phyloP scores from a whole-genome alignment of 2,329 filamentous ascomycete species.

The Raffaelea ambrosiae region DNA sequence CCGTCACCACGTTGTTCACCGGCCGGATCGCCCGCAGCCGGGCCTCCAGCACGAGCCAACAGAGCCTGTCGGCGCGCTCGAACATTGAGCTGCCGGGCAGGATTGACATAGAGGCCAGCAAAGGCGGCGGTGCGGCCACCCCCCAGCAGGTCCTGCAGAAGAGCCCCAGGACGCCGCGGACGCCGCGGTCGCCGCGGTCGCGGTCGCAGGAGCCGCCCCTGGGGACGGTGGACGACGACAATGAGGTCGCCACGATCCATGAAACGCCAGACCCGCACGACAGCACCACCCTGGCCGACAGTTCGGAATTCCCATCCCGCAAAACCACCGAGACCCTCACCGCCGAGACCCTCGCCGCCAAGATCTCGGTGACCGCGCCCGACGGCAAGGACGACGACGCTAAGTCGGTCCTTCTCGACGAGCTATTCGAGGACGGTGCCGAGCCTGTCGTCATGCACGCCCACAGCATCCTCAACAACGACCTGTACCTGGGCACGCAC shows the following conservation, averaged over 20 bases:
- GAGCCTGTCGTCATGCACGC: constrained; percentile 79
- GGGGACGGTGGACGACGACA: constrained; percentile 2
- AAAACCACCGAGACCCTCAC: neutral
- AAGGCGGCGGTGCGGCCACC: too few species aligned
- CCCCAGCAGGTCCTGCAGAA: too few species aligned
- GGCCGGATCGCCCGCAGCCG: constrained; percentile 26
- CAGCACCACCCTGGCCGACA: neutral
- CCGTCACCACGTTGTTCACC: constrained; percentile 7
- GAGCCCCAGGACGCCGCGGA: neutral
- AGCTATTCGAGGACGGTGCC: constrained; percentile 24
- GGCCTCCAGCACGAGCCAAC: constrained; percentile 27
- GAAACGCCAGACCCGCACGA: too few species aligned
- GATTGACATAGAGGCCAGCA: too few species aligned
- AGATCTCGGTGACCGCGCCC: constrained; percentile 9
- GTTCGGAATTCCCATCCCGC: neutral
- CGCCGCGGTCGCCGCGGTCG: neutral
- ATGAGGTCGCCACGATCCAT: too few species aligned
- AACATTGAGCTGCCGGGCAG: neutral
- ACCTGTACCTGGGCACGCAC: constrained; percentile 74
- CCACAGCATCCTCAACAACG: constrained; percentile 20
- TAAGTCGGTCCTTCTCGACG: constrained; percentile 9
- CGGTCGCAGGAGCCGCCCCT: neutral
- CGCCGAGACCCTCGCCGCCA: constrained; percentile 1
- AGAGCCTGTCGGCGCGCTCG: constrained; percentile 2
- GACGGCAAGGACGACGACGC: constrained; percentile 4